Evolutionary conservation across 768 basidiomycete genomes (phyloP).

Genomic region (Tephrocybe sp.): DNA sequence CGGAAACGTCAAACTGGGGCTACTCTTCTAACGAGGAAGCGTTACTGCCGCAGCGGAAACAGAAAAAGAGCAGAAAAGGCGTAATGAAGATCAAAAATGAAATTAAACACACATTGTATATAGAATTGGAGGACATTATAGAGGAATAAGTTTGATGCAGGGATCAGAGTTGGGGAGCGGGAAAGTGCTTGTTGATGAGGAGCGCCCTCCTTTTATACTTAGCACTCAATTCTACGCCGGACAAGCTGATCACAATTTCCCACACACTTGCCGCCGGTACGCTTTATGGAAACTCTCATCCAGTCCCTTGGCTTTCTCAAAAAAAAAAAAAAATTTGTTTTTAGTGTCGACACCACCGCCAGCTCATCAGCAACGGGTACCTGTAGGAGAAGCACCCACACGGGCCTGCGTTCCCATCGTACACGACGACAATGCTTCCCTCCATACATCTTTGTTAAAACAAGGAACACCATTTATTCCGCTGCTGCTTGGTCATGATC

Average conservation of each 20-base stretch:
- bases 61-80: conserved; percentile 7
- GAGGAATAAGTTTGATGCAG: background rate
- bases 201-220: conserved; percentile 24
- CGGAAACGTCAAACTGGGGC: conserved; percentile 24
- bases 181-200: conserved; percentile 19
- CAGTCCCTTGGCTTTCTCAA: background rate
- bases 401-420: too few species aligned
- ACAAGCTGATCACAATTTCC: conserved; percentile 21
- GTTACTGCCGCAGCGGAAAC: conserved; percentile 10
- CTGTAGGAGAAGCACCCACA: too few species aligned
- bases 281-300: conserved; percentile 12
- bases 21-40: conserved; percentile 13
- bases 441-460: background rate
- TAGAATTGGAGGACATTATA: conserved; percentile 29
- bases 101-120: conserved; percentile 35
- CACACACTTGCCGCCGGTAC: conserved; percentile 28
- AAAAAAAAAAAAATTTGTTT: background rate
- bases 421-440: too few species aligned
- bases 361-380: too few species aligned
- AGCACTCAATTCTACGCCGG: conserved; percentile 18
- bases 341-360: too few species aligned
- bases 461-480: background rate
- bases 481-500: background rate
- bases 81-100: conserved; percentile 10
- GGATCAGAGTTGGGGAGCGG: conserved; percentile 15